phyloP scores from a whole-genome alignment of 106 monocot genomes.

The Allium fistulosum region DNA sequence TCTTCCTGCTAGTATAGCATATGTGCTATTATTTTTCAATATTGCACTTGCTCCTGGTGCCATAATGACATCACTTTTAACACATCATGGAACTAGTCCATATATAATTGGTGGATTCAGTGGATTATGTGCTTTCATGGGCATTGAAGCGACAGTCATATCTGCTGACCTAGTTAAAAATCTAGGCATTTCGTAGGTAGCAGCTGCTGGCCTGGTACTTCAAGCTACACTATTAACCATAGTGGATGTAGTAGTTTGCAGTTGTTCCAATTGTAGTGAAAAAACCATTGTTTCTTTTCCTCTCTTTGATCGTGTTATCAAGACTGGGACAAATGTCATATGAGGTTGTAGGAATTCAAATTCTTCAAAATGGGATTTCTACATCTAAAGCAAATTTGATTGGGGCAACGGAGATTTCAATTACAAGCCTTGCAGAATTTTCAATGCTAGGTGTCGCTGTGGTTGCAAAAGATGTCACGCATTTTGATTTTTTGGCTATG shows the following conservation, averaged over 20 bases:
- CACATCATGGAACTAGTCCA: constrained; percentile 76
- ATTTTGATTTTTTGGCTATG: constrained; percentile 72
- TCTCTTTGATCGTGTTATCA: constrained; percentile 53
- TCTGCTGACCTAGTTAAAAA: constrained; percentile 75
- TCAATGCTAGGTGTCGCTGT: constrained; percentile 82
- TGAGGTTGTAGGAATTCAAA: no score
- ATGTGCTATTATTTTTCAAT: constrained; percentile 88
- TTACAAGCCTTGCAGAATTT: constrained; percentile 88
- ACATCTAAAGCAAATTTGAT: no score
- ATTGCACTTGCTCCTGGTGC: constrained; percentile 89
- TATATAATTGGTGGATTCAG: constrained; percentile 82
- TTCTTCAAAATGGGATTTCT: no score
- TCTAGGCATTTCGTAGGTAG: constrained; percentile 87
- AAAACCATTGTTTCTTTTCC: constrained; percentile 53
- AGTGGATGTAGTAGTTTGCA: constrained; percentile 53
- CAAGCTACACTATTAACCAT: constrained; percentile 57
- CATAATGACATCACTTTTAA: constrained; percentile 85
- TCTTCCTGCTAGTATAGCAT: constrained; percentile 90
- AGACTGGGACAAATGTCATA: no score
- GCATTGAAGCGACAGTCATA: constrained; percentile 81
- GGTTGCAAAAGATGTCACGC: constrained; percentile 77
- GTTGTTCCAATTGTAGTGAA: constrained; percentile 45
- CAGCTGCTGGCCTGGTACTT: constrained; percentile 88
- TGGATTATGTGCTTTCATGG: constrained; percentile 92
- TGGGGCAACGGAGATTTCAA: constrained; percentile 67